Percentiles rank a stretch among this genome's conserved stretches.
phyloP scores from a whole-genome alignment of 257 asterid genomes.

The Primulina huaijiensis region DNA sequence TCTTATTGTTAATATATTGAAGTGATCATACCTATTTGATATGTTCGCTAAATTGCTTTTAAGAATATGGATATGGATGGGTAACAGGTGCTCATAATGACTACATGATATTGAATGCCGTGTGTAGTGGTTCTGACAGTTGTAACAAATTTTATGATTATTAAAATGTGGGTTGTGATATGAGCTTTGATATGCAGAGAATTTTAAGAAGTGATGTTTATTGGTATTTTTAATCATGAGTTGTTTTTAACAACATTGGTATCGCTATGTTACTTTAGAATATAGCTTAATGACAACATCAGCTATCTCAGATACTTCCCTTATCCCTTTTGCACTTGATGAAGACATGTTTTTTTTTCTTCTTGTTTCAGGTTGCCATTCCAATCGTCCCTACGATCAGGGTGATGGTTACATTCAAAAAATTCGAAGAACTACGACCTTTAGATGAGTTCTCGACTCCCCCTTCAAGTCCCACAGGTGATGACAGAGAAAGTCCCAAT shows the following conservation, averaged over 20 bases:
- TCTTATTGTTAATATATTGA: background rate
- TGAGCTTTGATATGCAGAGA: background rate
- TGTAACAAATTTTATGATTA: too few relatives aligned
- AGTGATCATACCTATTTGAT: background rate
- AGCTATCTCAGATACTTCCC: background rate
- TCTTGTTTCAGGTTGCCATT: conserved; percentile 70
- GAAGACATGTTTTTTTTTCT: conserved; percentile 3
- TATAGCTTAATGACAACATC: background rate
- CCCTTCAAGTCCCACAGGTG: conserved; percentile 71
- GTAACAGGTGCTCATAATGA: background rate
- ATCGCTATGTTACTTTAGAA: too few relatives aligned
- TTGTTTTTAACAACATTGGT: background rate
- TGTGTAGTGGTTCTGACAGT: background rate
- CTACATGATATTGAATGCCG: background rate
- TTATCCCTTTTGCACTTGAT: background rate
- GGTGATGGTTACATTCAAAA: conserved; percentile 87
- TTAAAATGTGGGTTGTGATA: background rate
- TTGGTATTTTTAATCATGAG: background rate
- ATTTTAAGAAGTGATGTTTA: too few relatives aligned
- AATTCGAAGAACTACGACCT: conserved; percentile 84
- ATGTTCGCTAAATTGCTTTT: background rate
- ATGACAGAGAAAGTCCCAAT: conserved; percentile 53
- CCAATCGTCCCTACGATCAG: conserved; percentile 89
- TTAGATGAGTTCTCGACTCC: conserved; percentile 87
- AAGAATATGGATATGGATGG: background rate